A percentile compares a stretch with the other conserved stretches of the same genome.
phyloP scores from a whole-genome alignment of 495 filamentous ascomycete genomes.

The Penicillium pulvis region DNA sequence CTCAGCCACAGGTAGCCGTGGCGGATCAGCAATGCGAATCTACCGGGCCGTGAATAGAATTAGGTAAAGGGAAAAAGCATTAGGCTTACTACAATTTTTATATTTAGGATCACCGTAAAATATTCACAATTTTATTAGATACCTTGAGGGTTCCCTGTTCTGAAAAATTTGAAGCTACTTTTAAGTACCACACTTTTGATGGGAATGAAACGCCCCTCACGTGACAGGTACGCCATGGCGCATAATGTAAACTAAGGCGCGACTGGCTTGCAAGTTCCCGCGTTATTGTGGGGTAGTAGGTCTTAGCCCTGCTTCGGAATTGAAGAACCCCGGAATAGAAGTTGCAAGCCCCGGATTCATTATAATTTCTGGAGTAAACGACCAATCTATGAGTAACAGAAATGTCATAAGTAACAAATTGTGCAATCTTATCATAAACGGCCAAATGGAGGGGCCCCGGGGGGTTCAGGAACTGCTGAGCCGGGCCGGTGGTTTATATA shows the following conservation, averaged over 20 bases:
- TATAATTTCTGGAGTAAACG: neutral
- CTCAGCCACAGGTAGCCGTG: no score
- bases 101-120: no score
- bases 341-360: neutral
- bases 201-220: neutral
- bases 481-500: neutral
- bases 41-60: no score
- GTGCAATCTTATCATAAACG: neutral
- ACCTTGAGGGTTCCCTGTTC: no score
- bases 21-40: no score
- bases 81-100: no score
- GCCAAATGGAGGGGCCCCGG: constrained; percentile 7
- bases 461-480: neutral
- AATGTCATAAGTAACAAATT: neutral
- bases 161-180: neutral
- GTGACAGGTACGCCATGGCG: neutral
- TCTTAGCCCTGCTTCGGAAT: constrained; percentile 2
- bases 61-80: no score
- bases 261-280: neutral
- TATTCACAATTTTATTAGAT: no score
- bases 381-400: constrained; percentile 1
- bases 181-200: neutral
- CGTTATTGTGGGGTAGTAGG: neutral
- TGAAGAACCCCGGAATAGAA: neutral
- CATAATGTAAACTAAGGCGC: neutral